phyloP scores from a whole-genome alignment of 2,329 filamentous ascomycete genomes.

The Fusarium sp. region DNA sequence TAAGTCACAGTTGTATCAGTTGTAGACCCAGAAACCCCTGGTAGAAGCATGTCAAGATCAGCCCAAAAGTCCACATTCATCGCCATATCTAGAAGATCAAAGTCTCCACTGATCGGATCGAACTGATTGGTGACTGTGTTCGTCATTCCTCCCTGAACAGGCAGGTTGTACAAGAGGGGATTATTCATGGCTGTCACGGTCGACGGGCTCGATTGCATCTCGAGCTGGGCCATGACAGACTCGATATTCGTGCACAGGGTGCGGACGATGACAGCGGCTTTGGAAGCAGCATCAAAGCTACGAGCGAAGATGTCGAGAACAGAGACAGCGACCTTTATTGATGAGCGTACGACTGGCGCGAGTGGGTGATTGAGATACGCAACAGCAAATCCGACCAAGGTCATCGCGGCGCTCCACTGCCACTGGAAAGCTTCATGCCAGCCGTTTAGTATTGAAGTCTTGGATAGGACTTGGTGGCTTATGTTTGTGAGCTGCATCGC shows the following conservation, averaged over 20 bases:
- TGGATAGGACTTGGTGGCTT: not conserved
- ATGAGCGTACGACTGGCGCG: not conserved
- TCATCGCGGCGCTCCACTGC: conserved; percentile 17
- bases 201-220: not conserved
- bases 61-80: conserved; percentile 22
- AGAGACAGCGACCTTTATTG: not conserved
- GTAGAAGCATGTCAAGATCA: conserved; percentile 2
- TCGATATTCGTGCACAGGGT: conserved; percentile 9
- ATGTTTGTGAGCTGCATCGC: conserved; percentile 3
- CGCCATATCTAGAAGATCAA: conserved; percentile 13
- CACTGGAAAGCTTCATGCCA: conserved; percentile 20
- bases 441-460: not conserved
- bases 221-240: conserved; percentile 6
- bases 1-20: not conserved
- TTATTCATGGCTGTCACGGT: fast-evolving
- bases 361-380: not conserved
- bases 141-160: fast-evolving
- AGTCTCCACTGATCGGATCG: not conserved
- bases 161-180: not conserved
- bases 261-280: not conserved
- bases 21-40: not conserved
- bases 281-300: conserved; percentile 3
- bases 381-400: not conserved
- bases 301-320: not conserved
- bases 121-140: not conserved